Base-by-base conservation (phyloP, 805 yeast species). In the Metschnikowia vanudenii region DNA sequence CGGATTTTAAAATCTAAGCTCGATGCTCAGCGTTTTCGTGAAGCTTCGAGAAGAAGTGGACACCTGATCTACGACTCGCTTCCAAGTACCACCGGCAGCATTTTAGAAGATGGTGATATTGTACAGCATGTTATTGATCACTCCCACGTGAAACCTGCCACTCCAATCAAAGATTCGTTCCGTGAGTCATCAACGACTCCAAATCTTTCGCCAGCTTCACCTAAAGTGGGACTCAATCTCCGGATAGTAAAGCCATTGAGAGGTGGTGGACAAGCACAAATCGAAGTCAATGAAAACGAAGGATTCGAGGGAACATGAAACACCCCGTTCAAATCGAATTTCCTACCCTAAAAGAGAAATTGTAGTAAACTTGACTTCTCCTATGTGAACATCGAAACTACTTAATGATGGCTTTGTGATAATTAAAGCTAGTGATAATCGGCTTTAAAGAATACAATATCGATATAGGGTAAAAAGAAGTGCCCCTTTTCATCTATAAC, bases 201-300 rank as follows among this genome's bases (percentile, higher is more conserved):
- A 18, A 43, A 30, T 38, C 31, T 46, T 19, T 49, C 59, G 11
- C 60, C 57, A 3, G 41, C 43, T 1, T 63, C 71, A 3, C 70
- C 73, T 13, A 68, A 69, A 49, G 65, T 68, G 17, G 85, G 85
- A 1, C 63, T 81, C 40, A 79, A 81, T 58, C 65, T 82, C 49
- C 65, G 80, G 43, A 83, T 84, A 7, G 80, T 83, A 16, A 82
- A 81, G 60, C 86, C 87, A 3, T 52, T 81, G 33, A 69, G 82
- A 44, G 85, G 86, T 1, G 82, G 83, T 11, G 44, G 48, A 9
- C 42, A 36, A 20, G 40, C 39, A 16, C 43, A 22, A 9, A 13
- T 24, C 14, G 40, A 24, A 26, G 31, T 17, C 13, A 26, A 17
- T 24, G 31, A 26, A 8, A 35, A 8, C n/a, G 29, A 35, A 22